phyloP scores from a whole-genome alignment of 306 rosid species.

The Lathyrus tuberosus region DNA sequence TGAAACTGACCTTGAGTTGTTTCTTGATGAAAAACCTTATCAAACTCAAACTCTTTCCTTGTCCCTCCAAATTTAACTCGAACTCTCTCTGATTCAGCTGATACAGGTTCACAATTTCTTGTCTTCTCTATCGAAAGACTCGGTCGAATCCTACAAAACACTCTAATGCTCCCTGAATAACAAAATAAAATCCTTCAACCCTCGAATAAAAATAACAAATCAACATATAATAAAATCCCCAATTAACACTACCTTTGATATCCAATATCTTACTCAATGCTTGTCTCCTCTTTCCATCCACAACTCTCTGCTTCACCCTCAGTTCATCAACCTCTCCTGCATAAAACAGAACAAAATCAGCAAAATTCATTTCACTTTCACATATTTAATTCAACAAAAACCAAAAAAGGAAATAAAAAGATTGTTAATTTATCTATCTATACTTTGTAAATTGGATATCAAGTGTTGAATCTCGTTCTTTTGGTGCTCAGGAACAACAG shows the following conservation, averaged over 20 bases:
- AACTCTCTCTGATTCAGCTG: constrained; percentile 65
- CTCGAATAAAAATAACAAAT: not conserved
- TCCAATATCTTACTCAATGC: constrained; percentile 84
- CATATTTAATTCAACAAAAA: constrained; percentile 24
- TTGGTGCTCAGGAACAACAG: constrained; percentile 76
- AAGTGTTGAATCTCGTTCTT: constrained; percentile 58
- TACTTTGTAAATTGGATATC: constrained; percentile 71
- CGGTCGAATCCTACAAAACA: constrained; percentile 85
- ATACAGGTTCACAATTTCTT: constrained; percentile 55
- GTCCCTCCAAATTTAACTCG: constrained; percentile 62
- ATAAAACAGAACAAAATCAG: constrained; percentile 33
- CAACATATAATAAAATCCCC: not conserved
- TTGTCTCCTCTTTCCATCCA: constrained; percentile 67
- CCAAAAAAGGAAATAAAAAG: not conserved
- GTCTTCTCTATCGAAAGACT: constrained; percentile 52
- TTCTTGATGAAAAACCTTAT: constrained; percentile 74
- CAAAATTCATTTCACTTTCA: constrained; percentile 31
- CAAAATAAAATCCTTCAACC: constrained; percentile 38
- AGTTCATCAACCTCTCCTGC: constrained; percentile 72
- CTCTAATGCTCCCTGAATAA: constrained; percentile 80
- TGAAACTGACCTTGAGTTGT: constrained; percentile 75
- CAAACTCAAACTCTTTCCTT: constrained; percentile 80
- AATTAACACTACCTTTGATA: constrained; percentile 68
- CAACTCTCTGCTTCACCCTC: constrained; percentile 54
- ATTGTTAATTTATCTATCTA: constrained; percentile 39